Evolutionary conservation across 129 eudicot genomes (phyloP).

Genomic region (Helianthus annuus): HanXRQr2.0-SUNRISE NC_035449.2:43028409-43028908

Average conservation of each 20-base stretch:
- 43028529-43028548: slow-evolving; percentile 41
- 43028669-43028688: slow-evolving; percentile 21
- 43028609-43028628: slow-evolving; percentile 18
- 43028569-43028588: too few species aligned
- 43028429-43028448: too few species aligned
- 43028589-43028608: background rate
- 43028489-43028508: slow-evolving; percentile 61
- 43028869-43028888: too few species aligned
- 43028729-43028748: background rate
- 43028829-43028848: too few species aligned
- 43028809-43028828: too few species aligned
- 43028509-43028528: slow-evolving; percentile 49
- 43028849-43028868: too few species aligned
- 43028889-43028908: too few species aligned
- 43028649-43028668: slow-evolving; percentile 24
- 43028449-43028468: background rate
- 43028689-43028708: slow-evolving; percentile 18
- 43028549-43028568: too few species aligned
- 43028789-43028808: too few species aligned
- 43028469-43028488: slow-evolving; percentile 62
- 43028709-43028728: slow-evolving; percentile 6
- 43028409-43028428: too few species aligned
- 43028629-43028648: slow-evolving; percentile 17
- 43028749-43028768: too few species aligned
- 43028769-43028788: too few species aligned